phyloP scores from a whole-genome alignment of 768 basidiomycete species.

The Boletus reticulatus region DNA sequence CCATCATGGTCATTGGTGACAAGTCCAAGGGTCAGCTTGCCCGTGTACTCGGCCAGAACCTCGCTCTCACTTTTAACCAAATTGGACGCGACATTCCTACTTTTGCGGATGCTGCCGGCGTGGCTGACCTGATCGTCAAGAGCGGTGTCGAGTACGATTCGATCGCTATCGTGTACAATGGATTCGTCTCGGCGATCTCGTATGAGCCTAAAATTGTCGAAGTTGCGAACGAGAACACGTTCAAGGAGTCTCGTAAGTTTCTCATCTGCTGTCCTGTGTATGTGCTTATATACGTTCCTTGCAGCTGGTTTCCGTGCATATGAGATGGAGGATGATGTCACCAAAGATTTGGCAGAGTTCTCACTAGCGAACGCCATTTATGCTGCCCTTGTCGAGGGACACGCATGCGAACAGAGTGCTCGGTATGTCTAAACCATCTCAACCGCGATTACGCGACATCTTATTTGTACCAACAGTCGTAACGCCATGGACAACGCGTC shows the following conservation, averaged over 20 bases:
- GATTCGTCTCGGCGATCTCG: constrained; percentile 84
- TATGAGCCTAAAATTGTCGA: constrained; percentile 79
- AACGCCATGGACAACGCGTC: constrained; percentile 99
- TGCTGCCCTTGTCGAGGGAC: constrained; percentile 89
- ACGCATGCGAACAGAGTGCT: constrained; percentile 92
- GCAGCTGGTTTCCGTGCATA: constrained; percentile 89
- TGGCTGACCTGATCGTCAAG: constrained; percentile 90
- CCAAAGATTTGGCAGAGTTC: constrained; percentile 93
- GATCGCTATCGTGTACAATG: constrained; percentile 78
- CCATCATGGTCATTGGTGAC: constrained; percentile 90
- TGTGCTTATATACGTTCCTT: not conserved
- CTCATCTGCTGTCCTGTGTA: not conserved
- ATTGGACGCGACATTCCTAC: constrained; percentile 97
- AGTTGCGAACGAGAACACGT: constrained; percentile 76
- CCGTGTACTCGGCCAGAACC: constrained; percentile 60
- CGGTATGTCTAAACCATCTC: constrained; percentile 47
- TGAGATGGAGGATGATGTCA: constrained; percentile 96
- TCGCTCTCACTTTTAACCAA: constrained; percentile 92
- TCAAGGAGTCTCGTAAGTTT: constrained; percentile 73
- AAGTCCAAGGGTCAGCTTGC: constrained; percentile 93
- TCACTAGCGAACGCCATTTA: constrained; percentile 95
- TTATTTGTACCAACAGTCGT: constrained; percentile 44
- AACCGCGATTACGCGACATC: not conserved
- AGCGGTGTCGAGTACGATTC: constrained; percentile 86
- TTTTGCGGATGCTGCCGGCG: constrained; percentile 91